Percentiles rank a stretch among this genome's conserved stretches.
Conservation (phyloP, 306 rosid genomes). For the Lagenaria siceraria region DNA sequence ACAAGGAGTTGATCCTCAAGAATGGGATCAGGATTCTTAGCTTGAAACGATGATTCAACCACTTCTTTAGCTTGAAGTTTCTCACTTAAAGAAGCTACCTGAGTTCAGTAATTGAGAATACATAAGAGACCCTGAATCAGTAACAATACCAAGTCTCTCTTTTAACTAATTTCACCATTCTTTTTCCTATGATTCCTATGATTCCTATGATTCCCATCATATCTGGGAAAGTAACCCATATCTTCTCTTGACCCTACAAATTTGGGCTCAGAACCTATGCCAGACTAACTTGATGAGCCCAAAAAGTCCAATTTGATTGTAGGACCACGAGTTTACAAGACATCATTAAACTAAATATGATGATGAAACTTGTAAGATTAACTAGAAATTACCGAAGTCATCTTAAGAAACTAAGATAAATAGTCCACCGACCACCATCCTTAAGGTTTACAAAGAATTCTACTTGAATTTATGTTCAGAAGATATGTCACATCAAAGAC, state of each 20-base stretch:
- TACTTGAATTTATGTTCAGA: not conserved
- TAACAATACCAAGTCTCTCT: not conserved
- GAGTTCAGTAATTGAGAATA: constrained; percentile 1
- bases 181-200: not conserved
- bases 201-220: not conserved
- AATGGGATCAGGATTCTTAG: constrained; percentile 29
- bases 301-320: not conserved
- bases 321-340: not conserved
- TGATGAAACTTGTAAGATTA: not conserved
- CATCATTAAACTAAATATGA: not conserved
- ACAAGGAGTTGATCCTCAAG: constrained; percentile 18
- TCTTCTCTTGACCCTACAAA: not conserved
- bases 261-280: not conserved
- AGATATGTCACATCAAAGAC: not conserved
- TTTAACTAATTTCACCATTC: not conserved
- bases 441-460: not conserved
- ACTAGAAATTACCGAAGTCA: not conserved
- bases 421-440: not conserved
- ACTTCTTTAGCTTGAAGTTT: constrained; percentile 60
- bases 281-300: not conserved
- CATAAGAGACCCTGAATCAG: not conserved
- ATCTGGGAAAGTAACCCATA: not conserved
- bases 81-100: constrained; percentile 65
- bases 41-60: constrained; percentile 25
- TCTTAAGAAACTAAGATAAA: not conserved